These are phyloP conservation scores for Podospora bellae-mahoneyi DNA, from an alignment of 495 filamentous ascomycete genomes.

Conservation along the genomic window DNA sequence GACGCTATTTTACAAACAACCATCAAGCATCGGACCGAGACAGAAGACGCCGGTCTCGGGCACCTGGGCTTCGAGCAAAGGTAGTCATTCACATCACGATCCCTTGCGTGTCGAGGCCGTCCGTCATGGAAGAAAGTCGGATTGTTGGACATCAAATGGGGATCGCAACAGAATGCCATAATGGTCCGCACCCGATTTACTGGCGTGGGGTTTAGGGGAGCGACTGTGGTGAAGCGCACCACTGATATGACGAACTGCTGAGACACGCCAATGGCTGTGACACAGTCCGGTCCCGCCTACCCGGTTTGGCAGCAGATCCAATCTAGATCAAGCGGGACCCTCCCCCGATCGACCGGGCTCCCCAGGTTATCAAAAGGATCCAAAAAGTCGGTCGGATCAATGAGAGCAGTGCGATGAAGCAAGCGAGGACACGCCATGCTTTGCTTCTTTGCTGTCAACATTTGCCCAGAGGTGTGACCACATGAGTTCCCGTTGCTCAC, in stretches of 20 bases:
- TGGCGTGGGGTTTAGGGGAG: background rate
- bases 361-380: conserved; percentile 14
- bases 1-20: background rate
- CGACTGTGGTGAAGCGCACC: background rate
- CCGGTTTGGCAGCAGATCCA: conserved; percentile 28
- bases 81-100: background rate
- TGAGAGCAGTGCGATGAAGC: conserved; percentile 13
- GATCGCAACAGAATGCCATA: background rate
- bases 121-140: background rate
- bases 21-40: background rate
- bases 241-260: background rate
- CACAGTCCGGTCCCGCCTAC: conserved; percentile 22
- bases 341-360: conserved; percentile 22
- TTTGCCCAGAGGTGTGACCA: background rate
- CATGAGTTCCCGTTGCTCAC: background rate
- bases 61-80: background rate
- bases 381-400: conserved; percentile 29
- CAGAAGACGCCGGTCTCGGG: too few relatives aligned
- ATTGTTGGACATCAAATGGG: background rate
- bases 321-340: conserved; percentile 30
- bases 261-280: conserved; percentile 13
- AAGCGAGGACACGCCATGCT: conserved; percentile 2
- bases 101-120: background rate
- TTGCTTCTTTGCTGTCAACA: background rate
- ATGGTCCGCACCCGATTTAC: background rate